A percentile compares a stretch with the other conserved stretches of the same genome.
Conservation (phyloP, 768 basidiomycete genomes). For the Tricholoma saponaceum region DNA sequence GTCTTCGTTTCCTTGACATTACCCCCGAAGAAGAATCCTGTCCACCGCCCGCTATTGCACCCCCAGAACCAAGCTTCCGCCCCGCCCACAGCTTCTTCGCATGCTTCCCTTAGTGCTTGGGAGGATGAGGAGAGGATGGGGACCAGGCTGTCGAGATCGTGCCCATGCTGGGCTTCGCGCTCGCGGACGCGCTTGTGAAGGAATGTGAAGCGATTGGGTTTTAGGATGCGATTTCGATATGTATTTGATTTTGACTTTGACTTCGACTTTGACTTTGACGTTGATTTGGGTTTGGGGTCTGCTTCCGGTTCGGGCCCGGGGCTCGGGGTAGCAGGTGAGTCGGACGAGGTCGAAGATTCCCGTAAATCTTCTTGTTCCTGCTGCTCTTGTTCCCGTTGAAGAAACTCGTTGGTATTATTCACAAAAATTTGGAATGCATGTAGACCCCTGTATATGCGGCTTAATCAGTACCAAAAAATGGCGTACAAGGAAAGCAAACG, state of each 20-base stretch:
- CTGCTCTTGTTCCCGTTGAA: conserved; percentile 15
- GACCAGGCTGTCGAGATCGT: conserved; percentile 36
- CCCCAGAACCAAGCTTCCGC: conserved; percentile 30
- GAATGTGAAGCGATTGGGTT: conserved; percentile 23
- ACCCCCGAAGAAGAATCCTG: conserved; percentile 18
- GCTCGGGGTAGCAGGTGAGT: not conserved
- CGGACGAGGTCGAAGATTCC: not conserved
- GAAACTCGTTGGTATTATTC: conserved; percentile 23
- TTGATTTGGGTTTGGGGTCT: not conserved
- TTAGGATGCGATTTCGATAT: not conserved
- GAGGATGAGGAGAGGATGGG: conserved; percentile 38
- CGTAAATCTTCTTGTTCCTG: conserved; percentile 1
- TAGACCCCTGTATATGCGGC: conserved; percentile 22
- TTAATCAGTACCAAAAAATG: not conserved
- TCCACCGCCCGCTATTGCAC: conserved; percentile 34
- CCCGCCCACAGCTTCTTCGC: conserved; percentile 19
- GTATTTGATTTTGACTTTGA: not conserved
- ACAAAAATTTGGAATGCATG: conserved; percentile 37
- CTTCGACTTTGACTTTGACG: not conserved
- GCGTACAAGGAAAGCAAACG: not conserved
- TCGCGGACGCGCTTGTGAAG: conserved; percentile 24
- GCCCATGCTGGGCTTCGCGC: conserved; percentile 36
- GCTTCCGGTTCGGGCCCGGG: not conserved
- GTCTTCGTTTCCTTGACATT: conserved; percentile 14
- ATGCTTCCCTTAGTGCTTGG: conserved; percentile 27